Percentiles rank a stretch among this genome's conserved stretches.
Evolutionary conservation across 1,139 yeast species (phyloP).

Genomic region (Blastobotrys serpentis): DNA sequence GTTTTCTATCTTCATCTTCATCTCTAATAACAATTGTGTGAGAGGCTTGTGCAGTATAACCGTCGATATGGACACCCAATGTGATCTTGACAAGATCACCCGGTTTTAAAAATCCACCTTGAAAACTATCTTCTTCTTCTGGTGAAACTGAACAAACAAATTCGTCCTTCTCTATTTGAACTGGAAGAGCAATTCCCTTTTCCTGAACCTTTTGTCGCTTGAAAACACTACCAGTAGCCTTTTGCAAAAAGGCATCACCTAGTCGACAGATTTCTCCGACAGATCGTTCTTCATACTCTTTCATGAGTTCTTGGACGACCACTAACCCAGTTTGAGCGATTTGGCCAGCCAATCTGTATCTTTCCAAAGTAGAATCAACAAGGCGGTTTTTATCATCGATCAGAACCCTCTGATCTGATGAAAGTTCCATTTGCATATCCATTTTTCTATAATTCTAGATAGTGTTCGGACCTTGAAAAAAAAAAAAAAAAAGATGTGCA

Average conservation of each 20-base stretch:
- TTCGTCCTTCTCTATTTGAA: conserved; percentile 80
- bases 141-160: conserved; percentile 81
- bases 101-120: conserved; percentile 47
- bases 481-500: neutral
- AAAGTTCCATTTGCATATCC: conserved; percentile 27
- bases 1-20: conserved; percentile 32
- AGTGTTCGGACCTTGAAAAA: neutral
- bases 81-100: conserved; percentile 86
- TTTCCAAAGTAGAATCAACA: conserved; percentile 61
- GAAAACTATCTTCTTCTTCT: conserved; percentile 65
- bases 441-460: too few relatives aligned
- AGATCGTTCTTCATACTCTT: conserved; percentile 48
- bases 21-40: conserved; percentile 83
- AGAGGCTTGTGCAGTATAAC: conserved; percentile 81
- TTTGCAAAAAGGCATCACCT: conserved; percentile 68
- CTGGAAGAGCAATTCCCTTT: conserved; percentile 92
- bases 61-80: conserved; percentile 90
- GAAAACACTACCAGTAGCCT: conserved; percentile 30
- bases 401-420: conserved; percentile 55
- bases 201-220: conserved; percentile 35
- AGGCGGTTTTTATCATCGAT: conserved; percentile 73
- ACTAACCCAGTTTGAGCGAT: conserved; percentile 82
- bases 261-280: conserved; percentile 77
- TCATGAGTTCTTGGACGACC: conserved; percentile 64
- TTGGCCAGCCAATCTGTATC: conserved; percentile 88